phyloP scores from a whole-genome alignment of 2,329 filamentous ascomycete genomes.

The Hortaea werneckii region DNA sequence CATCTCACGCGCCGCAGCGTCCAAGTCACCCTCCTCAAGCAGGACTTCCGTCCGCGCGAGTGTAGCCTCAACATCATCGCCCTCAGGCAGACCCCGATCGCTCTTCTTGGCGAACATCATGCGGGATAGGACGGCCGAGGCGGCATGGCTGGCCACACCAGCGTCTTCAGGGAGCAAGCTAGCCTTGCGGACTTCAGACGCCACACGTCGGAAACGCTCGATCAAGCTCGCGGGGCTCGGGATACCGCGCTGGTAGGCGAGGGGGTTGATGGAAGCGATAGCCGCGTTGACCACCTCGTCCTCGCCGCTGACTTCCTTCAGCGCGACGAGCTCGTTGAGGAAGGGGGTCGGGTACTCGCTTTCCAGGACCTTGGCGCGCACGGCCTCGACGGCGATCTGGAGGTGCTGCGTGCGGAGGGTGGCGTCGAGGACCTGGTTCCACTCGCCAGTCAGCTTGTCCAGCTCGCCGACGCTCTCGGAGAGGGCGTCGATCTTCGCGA shows the following conservation, averaged over 20 bases:
- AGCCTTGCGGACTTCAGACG: constrained; percentile 86
- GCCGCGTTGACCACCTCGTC: constrained; percentile 74
- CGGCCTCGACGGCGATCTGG: constrained; percentile 88
- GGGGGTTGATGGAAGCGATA: constrained; percentile 90
- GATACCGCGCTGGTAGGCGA: constrained; percentile 85
- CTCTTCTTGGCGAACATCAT: constrained; percentile 83
- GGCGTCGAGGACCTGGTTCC: constrained; percentile 81
- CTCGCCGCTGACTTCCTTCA: constrained; percentile 83
- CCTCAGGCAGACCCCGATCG: constrained; percentile 56
- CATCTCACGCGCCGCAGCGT: constrained; percentile 88
- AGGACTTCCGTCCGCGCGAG: constrained; percentile 80
- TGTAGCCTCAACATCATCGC: constrained; percentile 88
- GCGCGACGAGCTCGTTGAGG: constrained; percentile 80
- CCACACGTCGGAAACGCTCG: constrained; percentile 90
- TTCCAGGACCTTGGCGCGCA: constrained; percentile 71
- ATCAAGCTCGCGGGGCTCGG: constrained; percentile 76
- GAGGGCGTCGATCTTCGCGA: constrained; percentile 76
- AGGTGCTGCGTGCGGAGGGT: constrained; percentile 94
- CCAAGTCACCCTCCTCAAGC: constrained; percentile 86
- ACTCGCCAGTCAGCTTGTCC: constrained; percentile 76
- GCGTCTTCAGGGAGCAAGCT: constrained; percentile 85
- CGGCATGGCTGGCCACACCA: constrained; percentile 87
- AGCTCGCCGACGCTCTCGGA: constrained; percentile 69
- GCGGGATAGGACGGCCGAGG: constrained; percentile 81
- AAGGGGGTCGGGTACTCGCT: constrained; percentile 67